These are phyloP conservation scores for Infundibulicybe gibba DNA, from an alignment of 768 basidiomycete genomes.

Conservation along the genomic window DNA sequence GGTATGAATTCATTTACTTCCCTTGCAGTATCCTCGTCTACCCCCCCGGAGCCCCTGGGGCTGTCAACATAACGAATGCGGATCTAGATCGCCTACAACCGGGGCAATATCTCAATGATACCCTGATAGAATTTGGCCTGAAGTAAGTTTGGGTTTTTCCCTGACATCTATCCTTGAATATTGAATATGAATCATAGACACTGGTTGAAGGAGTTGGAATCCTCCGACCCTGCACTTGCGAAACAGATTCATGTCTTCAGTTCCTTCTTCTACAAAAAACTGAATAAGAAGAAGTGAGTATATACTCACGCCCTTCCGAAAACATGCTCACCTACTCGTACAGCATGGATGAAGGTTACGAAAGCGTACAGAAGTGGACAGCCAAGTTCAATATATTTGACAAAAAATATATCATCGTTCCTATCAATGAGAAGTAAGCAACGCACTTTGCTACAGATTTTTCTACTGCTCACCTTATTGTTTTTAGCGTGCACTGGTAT, in stretches of 20 bases:
- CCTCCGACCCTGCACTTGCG: conserved; percentile 54
- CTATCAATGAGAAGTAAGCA: conserved; percentile 92
- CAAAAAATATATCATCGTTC: conserved; percentile 92
- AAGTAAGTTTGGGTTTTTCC: conserved; percentile 52
- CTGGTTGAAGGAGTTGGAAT: conserved; percentile 61
- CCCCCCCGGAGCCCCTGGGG: conserved; percentile 65
- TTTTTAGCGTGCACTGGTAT: conserved; percentile 89
- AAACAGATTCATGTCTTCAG: conserved; percentile 88
- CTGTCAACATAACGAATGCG: conserved; percentile 76
- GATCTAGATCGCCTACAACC: conserved; percentile 74
- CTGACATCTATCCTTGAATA: background rate
- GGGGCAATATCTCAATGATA: conserved; percentile 92
- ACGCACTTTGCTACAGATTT: background rate
- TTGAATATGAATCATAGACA: conserved; percentile 39
- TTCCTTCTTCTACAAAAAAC: conserved; percentile 97
- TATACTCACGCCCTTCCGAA: background rate
- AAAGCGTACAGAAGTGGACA: conserved; percentile 93
- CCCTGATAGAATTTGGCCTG: conserved; percentile 92
- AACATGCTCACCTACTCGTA: background rate
- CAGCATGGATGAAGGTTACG: conserved; percentile 64
- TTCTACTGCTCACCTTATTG: background rate
- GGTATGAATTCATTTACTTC: background rate
- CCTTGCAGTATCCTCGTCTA: conserved; percentile 66
- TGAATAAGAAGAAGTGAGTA: conserved; percentile 65
- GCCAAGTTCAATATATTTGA: conserved; percentile 81